phyloP scores from a whole-genome alignment of 305 asterid genomes.

The Ajuga reptans region DNA sequence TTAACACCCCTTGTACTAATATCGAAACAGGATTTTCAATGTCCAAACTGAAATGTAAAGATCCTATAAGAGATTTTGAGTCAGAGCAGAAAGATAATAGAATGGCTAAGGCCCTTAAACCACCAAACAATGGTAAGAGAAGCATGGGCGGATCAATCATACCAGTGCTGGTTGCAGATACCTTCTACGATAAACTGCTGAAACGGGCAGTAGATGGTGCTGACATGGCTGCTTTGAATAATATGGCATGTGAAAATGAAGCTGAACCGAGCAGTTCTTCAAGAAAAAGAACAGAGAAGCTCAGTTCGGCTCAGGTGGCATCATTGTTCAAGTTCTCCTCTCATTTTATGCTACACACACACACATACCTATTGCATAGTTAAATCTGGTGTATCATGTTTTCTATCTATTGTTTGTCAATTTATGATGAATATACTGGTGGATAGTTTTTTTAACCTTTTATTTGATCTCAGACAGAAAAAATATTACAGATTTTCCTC shows the following conservation, averaged over 20 bases:
- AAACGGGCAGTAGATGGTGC: conserved; percentile 17
- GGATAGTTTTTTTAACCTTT: not conserved
- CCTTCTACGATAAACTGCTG: conserved; percentile 21
- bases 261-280: not conserved
- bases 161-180: conserved; percentile 23
- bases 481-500: not conserved
- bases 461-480: not conserved
- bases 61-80: not conserved
- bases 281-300: not conserved
- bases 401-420: not conserved
- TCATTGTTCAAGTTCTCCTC: conserved; percentile 5
- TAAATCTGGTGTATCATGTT: not conserved
- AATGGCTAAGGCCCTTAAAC: not conserved
- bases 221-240: conserved; percentile 12
- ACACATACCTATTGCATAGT: not conserved
- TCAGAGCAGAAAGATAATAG: not conserved
- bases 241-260: not conserved
- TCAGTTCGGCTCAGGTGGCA: not conserved
- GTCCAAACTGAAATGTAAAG: not conserved
- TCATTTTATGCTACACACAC: not conserved
- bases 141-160: not conserved
- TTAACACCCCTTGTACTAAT: not conserved
- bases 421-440: not conserved
- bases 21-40: not conserved
- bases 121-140: not conserved